These are phyloP conservation scores for Albatrellus ellisii DNA, from an alignment of 768 basidiomycete species.

Conservation along the genomic window DNA sequence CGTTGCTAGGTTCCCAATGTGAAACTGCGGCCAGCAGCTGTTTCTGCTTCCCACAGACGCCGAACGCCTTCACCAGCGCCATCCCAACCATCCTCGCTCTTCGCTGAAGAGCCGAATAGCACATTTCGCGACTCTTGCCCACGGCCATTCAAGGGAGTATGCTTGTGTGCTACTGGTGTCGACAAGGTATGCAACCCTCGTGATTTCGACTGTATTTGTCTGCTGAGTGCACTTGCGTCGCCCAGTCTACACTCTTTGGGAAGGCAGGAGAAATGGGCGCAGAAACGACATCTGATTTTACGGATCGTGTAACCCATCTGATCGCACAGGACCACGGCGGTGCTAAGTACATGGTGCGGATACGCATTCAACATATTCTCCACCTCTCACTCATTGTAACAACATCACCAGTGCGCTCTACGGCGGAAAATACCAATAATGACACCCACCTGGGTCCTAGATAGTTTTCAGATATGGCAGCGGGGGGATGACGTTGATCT, in stretches of 20 bases:
- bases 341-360: conserved; percentile 65
- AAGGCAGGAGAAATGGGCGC: conserved; percentile 79
- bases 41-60: conserved; percentile 14
- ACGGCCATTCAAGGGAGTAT: conserved; percentile 50
- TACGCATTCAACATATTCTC: conserved; percentile 2
- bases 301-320: conserved; percentile 79
- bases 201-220: not conserved
- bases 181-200: conserved; percentile 49
- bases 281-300: conserved; percentile 52
- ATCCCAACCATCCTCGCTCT: conserved; percentile 29
- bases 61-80: conserved; percentile 17
- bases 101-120: conserved; percentile 16
- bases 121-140: conserved; percentile 27
- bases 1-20: conserved; percentile 61
- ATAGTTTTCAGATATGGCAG: conserved; percentile 62
- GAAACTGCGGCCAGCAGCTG: conserved; percentile 56
- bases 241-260: conserved; percentile 56
- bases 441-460: conserved; percentile 62
- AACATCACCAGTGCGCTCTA: conserved; percentile 83
- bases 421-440: conserved; percentile 73
- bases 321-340: conserved; percentile 72
- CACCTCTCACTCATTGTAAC: no score
- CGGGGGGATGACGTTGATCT: conserved; percentile 70
- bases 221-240: not conserved
- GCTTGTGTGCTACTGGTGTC: conserved; percentile 66